Evolutionary conservation across 2,329 filamentous ascomycete genomes (phyloP), one percentile per base, ranked within the genome.

Genomic region (Ambrosiella cleistominuta): DNA sequence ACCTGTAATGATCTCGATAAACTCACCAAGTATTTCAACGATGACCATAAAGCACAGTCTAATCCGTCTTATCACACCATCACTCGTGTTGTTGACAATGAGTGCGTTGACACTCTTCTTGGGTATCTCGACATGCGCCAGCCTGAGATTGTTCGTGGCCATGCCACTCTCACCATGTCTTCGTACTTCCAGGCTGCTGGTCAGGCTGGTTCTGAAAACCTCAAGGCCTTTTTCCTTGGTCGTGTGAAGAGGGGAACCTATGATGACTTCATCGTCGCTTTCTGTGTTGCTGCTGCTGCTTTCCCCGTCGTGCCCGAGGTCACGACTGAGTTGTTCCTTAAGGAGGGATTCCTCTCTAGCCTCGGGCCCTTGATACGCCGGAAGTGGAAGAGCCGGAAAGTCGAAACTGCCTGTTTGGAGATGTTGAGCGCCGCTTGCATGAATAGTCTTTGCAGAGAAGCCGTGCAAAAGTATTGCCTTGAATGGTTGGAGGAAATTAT

Each of bases 351-450:
- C 65, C 74, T 96, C 51, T 75, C 81, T 60, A 84, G 81, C 58
- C 77, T 97, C 6, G 83, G 85, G 13, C 81, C 85, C 12, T 74
- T 94, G 57, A 85, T 95, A 69, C 78, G 85, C 63, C 80, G 83
- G 64, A 88, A 84, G 67, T 86, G 85, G 74, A 94, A 91, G 73
- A 91, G 85, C 67, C 79, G 80, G 63, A 88, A 88, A 65, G 85
- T 97, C 19, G 89, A 95, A 70, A 84, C 86, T 60, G 86, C 89
- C 2, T 85, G 88, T 53, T 71, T 98, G 63, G 87, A 96, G 66
- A 81, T 98, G 71, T 76, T 98, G 60, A 95, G 90, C 69, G 88
- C 88, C 11, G 90, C 91, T 6, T 96, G 89, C 69, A 86, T 95
- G 70, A 86, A 94, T 66, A 77, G 81, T 52, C 74, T 80, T 7